Percentiles rank a stretch among this genome's conserved stretches.
Evolutionary conservation across 805 yeast genomes (phyloP).

Genomic region (Komagataella pseudopastoris): DNA sequence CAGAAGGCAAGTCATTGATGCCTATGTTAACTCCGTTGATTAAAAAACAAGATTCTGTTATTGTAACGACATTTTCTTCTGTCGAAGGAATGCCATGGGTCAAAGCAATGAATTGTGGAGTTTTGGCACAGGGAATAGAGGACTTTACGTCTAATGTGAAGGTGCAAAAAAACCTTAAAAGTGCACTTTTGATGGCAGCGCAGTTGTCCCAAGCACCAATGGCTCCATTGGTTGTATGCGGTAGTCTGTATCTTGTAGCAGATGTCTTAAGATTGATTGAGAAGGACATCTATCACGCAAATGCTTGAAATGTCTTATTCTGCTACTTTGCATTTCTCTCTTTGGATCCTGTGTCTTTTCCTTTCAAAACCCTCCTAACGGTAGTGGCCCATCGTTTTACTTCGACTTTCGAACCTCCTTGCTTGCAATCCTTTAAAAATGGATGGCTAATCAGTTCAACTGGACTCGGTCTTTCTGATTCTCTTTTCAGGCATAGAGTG

Average conservation of each 20-base stretch:
- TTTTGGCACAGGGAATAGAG: conserved; percentile 13
- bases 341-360: conserved; percentile 12
- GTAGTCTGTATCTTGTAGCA: conserved; percentile 57
- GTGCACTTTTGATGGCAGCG: neutral
- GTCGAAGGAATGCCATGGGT: conserved; percentile 97
- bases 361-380: conserved; percentile 22
- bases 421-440: conserved; percentile 19
- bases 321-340: neutral
- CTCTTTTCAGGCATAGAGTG: conserved; percentile 60
- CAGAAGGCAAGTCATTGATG: conserved; percentile 53
- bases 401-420: conserved; percentile 11
- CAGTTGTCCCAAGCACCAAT: neutral
- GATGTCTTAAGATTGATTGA: conserved; percentile 30
- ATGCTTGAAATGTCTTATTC: neutral
- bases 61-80: conserved; percentile 47
- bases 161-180: conserved; percentile 1
- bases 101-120: conserved; percentile 24
- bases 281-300: neutral
- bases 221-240: conserved; percentile 37
- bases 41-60: conserved; percentile 35
- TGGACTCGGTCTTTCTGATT: conserved; percentile 64
- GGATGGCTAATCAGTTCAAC: conserved; percentile 41
- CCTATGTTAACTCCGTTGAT: conserved; percentile 39
- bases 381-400: conserved; percentile 23
- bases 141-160: conserved; percentile 13